Evolutionary conservation across 176 grass and related monocot genomes (phyloP).

Genomic region (Zoysia japonica): DNA sequence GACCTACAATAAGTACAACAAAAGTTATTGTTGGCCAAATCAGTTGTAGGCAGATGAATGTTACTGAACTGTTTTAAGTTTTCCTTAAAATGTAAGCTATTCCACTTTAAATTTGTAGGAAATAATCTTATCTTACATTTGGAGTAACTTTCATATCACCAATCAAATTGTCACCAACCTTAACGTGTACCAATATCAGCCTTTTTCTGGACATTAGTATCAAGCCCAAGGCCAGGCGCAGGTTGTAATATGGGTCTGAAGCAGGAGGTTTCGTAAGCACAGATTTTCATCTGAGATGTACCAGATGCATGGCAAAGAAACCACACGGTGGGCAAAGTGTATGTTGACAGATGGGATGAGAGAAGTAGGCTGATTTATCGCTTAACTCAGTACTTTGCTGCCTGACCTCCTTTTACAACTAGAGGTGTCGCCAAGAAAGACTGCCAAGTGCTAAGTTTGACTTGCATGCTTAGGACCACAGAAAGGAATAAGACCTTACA

Average conservation of each 20-base stretch:
- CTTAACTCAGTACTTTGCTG: background rate
- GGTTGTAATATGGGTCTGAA: background rate
- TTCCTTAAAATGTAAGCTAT: too few relatives aligned
- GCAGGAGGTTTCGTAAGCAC: background rate
- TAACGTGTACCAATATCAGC: background rate
- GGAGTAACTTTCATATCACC: background rate
- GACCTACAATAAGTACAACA: conserved; percentile 48
- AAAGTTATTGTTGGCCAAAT: conserved; percentile 1
- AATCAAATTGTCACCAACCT: background rate
- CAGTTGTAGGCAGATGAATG: background rate
- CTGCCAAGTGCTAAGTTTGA: background rate
- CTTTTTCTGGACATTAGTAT: background rate
- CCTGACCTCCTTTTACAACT: background rate
- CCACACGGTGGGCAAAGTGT: too few relatives aligned
- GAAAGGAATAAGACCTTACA: conserved; percentile 52
- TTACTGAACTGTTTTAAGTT: background rate
- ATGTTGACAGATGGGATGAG: too few relatives aligned
- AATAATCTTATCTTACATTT: background rate
- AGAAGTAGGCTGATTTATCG: too few relatives aligned
- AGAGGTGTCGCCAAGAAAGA: background rate
- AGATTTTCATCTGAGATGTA: background rate
- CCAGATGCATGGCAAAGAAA: background rate
- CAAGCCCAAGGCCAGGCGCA: background rate
- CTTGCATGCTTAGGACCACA: background rate
- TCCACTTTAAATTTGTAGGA: background rate